Conservation (phyloP, 768 basidiomycete species). For the Hygrocybe punicea region DNA sequence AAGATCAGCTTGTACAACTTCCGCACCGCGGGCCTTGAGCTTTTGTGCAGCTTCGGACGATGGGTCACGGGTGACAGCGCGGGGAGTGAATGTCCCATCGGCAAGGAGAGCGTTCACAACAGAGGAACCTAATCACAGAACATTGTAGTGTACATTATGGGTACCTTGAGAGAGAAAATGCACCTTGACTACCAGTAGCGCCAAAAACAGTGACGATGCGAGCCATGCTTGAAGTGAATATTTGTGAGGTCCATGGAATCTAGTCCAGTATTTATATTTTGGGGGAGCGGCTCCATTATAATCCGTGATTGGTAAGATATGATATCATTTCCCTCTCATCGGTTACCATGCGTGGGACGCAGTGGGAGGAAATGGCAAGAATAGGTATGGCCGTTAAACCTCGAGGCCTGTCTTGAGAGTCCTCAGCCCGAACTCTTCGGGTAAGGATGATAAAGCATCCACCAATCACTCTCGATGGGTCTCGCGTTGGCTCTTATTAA, state of each 20-base stretch:
- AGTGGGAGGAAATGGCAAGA: too few relatives aligned
- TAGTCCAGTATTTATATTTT: background rate
- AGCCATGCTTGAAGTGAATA: background rate
- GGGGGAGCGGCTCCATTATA: background rate
- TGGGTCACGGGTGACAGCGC: conserved; percentile 15
- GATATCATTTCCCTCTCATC: too few relatives aligned
- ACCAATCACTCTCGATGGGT: too few relatives aligned
- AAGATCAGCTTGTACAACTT: conserved; percentile 16
- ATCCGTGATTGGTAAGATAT: too few relatives aligned
- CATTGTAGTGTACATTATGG: too few relatives aligned
- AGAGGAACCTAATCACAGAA: conserved; percentile 7
- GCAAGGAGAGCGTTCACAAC: conserved; percentile 12
- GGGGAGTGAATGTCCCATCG: conserved; percentile 18
- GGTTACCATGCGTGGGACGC: too few relatives aligned
- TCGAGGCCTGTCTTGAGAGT: too few relatives aligned
- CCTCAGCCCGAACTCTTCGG: too few relatives aligned
- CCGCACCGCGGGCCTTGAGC: conserved; percentile 8
- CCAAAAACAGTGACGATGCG: conserved; percentile 11
- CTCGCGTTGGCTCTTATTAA: too few relatives aligned
- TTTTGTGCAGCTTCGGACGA: conserved; percentile 7
- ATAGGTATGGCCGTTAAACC: too few relatives aligned
- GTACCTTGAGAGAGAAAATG: background rate
- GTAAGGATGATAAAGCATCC: too few relatives aligned
- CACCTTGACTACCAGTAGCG: conserved; percentile 9
- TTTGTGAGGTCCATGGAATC: background rate